Evolutionary conservation across 495 filamentous ascomycete genomes (phyloP), one percentile per base, ranked within the genome.

Genomic region (Penicillium canariense): DNA sequence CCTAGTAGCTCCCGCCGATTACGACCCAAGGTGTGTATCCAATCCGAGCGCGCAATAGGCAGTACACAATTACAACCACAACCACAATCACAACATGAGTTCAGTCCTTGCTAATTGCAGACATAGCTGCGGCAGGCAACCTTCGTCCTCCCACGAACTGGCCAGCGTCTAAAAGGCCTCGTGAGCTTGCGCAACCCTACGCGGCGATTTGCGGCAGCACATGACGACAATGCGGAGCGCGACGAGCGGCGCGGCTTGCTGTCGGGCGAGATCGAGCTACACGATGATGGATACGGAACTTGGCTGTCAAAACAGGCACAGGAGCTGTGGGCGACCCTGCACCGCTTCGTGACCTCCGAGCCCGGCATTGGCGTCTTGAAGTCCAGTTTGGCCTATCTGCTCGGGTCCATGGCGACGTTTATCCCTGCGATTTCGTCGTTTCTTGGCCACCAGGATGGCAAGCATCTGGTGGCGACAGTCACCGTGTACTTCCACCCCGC

Each of bases 401-500:
- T 97, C 17, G 94, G 88, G 9, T 96, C 90, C 51, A 72, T 96
- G 67, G 91, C 85, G 12, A 97, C 94, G 1, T 96, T 93, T 60
- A 84, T 89, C 57, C 82, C 84, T 5, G 79, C 82, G 4, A 77
- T 97, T 44, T 83, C 91, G 4, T 73, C 76, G 2, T 76, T 87
- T 51, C 74, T 98, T 31, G 94, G 94, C 5, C 80, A 85, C 55
- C 88, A 93, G 63, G 93, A 97, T 77, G 91, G 92, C 20, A 98
- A 98, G 68, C 94, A 97, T 71, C 86, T 97, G 75, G 92, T 96
- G 34, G 89, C 91, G 43, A 95, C 91, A 2, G 82, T 96, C 44
- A 90, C 88, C 17, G 92, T 96, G 9, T 98, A 97, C 62, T 98
- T 97, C 70, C 92, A 98, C 69, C 93, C 94, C n/a, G 90, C 92